Percentiles rank a stretch among this genome's conserved stretches.
These are phyloP conservation scores for Penicillium sp. DNA, from an alignment of 2,329 filamentous ascomycete genomes.

Conservation along the genomic window DNA sequence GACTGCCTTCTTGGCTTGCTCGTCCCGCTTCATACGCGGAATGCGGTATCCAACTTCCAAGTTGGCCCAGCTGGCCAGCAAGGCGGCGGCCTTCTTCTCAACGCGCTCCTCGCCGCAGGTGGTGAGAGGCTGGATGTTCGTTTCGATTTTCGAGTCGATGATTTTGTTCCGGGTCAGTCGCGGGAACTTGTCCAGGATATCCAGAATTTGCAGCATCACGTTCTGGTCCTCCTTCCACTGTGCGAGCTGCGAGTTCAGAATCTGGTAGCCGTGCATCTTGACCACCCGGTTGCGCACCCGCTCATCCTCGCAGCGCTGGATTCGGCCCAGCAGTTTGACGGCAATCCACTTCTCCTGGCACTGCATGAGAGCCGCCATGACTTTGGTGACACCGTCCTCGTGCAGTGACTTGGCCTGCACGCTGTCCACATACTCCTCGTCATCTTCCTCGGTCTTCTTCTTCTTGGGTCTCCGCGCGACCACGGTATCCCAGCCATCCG, in stretches of 20 bases:
- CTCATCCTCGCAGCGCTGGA: slow-evolving; percentile 85
- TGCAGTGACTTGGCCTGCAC: slow-evolving; percentile 78
- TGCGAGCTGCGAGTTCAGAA: slow-evolving; percentile 82
- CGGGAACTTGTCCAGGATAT: slow-evolving; percentile 86
- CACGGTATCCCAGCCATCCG: slow-evolving; percentile 87
- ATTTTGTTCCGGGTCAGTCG: slow-evolving; percentile 96
- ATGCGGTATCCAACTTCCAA: slow-evolving; percentile 92
- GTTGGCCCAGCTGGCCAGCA: slow-evolving; percentile 86
- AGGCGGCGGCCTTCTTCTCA: slow-evolving; percentile 67
- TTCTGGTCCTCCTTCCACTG: slow-evolving; percentile 90
- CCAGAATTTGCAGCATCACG: slow-evolving; percentile 83
- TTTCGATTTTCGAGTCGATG: slow-evolving; percentile 91
- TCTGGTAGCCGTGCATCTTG: slow-evolving; percentile 96
- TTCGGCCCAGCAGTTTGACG: slow-evolving; percentile 87
- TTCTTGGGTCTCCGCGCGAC: slow-evolving; percentile 89
- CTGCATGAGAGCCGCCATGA: slow-evolving; percentile 96
- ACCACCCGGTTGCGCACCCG: slow-evolving; percentile 85
- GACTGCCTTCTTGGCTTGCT: slow-evolving; percentile 55
- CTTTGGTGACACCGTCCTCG: slow-evolving; percentile 84
- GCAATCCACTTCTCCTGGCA: slow-evolving; percentile 99
- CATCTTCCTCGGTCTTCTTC: slow-evolving; percentile 89
- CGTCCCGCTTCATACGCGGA: slow-evolving; percentile 79
- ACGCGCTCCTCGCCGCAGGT: slow-evolving; percentile 75
- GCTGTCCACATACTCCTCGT: slow-evolving; percentile 94
- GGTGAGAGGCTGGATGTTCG: slow-evolving; percentile 71